Percentiles rank a stretch among this genome's conserved stretches.
These are phyloP conservation scores for Penicillium nucicola DNA, from an alignment of 495 filamentous ascomycete genomes.

Conservation along the genomic window DNA sequence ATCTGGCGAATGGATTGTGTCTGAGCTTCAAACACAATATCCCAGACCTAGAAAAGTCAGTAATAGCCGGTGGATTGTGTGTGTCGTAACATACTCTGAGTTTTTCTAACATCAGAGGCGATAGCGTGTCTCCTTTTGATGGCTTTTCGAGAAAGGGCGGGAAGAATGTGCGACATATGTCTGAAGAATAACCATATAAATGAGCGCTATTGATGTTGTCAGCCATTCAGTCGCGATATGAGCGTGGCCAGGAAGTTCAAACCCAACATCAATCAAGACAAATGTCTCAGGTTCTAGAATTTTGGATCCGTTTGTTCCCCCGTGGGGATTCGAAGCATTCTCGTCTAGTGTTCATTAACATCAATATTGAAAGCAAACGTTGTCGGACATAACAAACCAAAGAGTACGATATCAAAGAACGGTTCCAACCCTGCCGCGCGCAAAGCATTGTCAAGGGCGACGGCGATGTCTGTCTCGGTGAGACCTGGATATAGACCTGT, in stretches of 20 bases:
- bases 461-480: slow-evolving; percentile 48
- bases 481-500: slow-evolving; percentile 43
- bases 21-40: slow-evolving; percentile 50
- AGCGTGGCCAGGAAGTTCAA: background rate
- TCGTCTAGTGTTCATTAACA: slow-evolving; percentile 28
- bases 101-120: slow-evolving; percentile 37
- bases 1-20: slow-evolving; percentile 40
- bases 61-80: background rate
- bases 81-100: slow-evolving; percentile 21
- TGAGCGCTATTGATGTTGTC: slow-evolving; percentile 36
- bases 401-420: slow-evolving; percentile 57
- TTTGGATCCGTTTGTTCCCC: slow-evolving; percentile 49
- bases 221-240: background rate
- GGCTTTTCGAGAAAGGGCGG: slow-evolving; percentile 30
- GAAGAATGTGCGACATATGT: slow-evolving; percentile 57
- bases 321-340: slow-evolving; percentile 52
- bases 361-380: background rate
- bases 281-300: slow-evolving; percentile 47
- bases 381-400: slow-evolving; percentile 21
- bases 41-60: slow-evolving; percentile 35
- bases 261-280: slow-evolving; percentile 56
- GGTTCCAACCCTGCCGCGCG: slow-evolving; percentile 44
- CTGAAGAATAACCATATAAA: slow-evolving; percentile 54
- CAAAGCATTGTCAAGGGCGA: slow-evolving; percentile 47
- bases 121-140: background rate